These are phyloP conservation scores for Blepharisma japonicum DNA, from an alignment of 73 alveolate genomes.

Conservation along the genomic window DNA sequence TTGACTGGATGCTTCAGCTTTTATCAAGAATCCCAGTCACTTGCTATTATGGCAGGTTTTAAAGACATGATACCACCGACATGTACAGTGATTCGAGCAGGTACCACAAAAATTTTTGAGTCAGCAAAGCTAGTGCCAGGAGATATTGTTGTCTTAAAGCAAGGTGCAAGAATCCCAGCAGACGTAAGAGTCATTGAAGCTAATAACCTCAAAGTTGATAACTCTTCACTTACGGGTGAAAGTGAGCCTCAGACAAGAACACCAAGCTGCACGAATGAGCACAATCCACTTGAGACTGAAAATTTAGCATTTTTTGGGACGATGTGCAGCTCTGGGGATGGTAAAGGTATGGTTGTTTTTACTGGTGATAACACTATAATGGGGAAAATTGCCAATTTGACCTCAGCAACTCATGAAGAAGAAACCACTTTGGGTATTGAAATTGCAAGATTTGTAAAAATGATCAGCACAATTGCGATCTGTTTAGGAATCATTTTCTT, in stretches of 20 bases:
- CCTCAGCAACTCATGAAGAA: conserved; percentile 51
- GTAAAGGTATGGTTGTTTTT: conserved; percentile 42
- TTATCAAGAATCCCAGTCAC: conserved; percentile 74
- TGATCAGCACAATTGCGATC: conserved; percentile 55
- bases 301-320: conserved; percentile 74
- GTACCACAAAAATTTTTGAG: conserved; percentile 34
- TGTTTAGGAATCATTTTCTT: conserved; percentile 56
- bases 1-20: conserved; percentile 70
- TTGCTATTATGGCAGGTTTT: conserved; percentile 88
- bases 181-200: conserved; percentile 74
- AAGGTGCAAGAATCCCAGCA: conserved; percentile 73
- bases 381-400: conserved; percentile 57
- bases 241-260: conserved; percentile 52
- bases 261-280: conserved; percentile 40
- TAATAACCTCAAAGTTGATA: conserved; percentile 66
- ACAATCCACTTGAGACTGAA: conserved; percentile 55
- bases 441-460: conserved; percentile 57
- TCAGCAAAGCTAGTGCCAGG: conserved; percentile 70
- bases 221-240: conserved; percentile 75
- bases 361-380: conserved; percentile 56
- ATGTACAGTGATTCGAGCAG: conserved; percentile 56
- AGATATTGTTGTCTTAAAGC: conserved; percentile 56
- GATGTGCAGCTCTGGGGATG: conserved; percentile 53
- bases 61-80: conserved; percentile 35
- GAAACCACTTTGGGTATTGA: conserved; percentile 63